Conservation (phyloP, 306 rosid species). For the Sphenostylis stenocarpa region DNA sequence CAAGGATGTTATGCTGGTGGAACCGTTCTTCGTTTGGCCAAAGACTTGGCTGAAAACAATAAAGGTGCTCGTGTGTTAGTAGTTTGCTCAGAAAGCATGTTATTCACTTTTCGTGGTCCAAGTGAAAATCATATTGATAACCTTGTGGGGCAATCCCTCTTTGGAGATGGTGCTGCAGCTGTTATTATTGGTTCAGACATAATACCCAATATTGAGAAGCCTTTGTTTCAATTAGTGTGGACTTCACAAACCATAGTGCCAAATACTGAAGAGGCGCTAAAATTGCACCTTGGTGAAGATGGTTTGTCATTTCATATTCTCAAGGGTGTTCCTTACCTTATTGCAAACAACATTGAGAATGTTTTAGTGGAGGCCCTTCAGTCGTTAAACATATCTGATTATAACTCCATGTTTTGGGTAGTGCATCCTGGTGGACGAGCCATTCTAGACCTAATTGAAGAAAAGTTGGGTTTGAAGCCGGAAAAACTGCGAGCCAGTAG, state of each 20-base stretch:
- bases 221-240: neutral
- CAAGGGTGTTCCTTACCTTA: constrained; percentile 26
- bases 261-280: neutral
- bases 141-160: constrained; percentile 22
- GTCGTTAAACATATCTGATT: constrained; percentile 17
- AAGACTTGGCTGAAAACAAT: constrained; percentile 34
- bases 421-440: too few species aligned
- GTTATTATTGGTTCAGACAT: neutral
- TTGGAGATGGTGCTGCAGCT: neutral
- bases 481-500: too few species aligned
- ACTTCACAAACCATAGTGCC: neutral
- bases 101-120: constrained; percentile 32
- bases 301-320: constrained; percentile 27
- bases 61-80: constrained; percentile 30
- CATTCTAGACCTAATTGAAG: too few species aligned
- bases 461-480: too few species aligned
- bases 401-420: too few species aligned
- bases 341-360: constrained; percentile 31
- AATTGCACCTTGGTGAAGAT: constrained; percentile 24
- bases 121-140: constrained; percentile 27
- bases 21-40: constrained; percentile 31
- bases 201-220: neutral
- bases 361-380: constrained; percentile 28
- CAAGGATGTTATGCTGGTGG: constrained; percentile 35
- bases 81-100: constrained; percentile 26